phyloP scores from a whole-genome alignment of 73 alveolate genomes.

The Diophrys appendiculata region DNA sequence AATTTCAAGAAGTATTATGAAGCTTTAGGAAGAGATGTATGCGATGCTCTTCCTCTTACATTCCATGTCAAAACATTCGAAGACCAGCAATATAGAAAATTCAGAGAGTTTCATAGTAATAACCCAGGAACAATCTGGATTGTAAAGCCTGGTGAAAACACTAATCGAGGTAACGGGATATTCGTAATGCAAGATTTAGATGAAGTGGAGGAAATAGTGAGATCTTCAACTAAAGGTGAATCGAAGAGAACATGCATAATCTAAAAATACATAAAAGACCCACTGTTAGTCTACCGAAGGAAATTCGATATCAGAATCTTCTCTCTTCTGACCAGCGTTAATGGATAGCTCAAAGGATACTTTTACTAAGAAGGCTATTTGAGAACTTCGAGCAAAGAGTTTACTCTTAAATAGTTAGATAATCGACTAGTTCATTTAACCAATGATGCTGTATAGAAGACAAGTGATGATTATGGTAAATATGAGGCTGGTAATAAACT shows the following conservation, averaged over 20 bases:
- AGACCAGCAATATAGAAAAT: conserved; percentile 6
- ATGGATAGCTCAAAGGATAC: conserved; percentile 78
- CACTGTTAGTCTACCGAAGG: conserved; percentile 58
- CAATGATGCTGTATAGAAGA: conserved; percentile 90
- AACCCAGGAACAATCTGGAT: conserved; percentile 66
- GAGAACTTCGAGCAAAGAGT: conserved; percentile 87
- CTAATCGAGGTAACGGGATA: conserved; percentile 80
- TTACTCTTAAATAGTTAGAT: conserved; percentile 71
- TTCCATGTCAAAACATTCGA: conserved; percentile 13
- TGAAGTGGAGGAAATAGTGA: conserved; percentile 69
- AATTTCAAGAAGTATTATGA: conserved; percentile 64
- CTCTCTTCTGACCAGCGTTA: conserved; percentile 69
- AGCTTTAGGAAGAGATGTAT: conserved; percentile 35
- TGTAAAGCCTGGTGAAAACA: conserved; percentile 78
- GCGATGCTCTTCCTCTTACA: conserved; percentile 17
- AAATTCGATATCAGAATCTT: conserved; percentile 91
- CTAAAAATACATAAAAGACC: conserved; percentile 42
- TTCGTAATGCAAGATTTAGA: conserved; percentile 62
- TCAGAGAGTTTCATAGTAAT: conserved; percentile 3
- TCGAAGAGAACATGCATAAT: conserved; percentile 54
- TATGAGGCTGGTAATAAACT: conserved; percentile 75
- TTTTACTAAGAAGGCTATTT: conserved; percentile 92
- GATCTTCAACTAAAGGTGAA: conserved; percentile 17
- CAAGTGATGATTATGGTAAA: conserved; percentile 87
- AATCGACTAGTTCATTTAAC: conserved; percentile 87